phyloP scores from a whole-genome alignment of 1,284 basidiomycete genomes.

The Porodaedalea pini region DNA sequence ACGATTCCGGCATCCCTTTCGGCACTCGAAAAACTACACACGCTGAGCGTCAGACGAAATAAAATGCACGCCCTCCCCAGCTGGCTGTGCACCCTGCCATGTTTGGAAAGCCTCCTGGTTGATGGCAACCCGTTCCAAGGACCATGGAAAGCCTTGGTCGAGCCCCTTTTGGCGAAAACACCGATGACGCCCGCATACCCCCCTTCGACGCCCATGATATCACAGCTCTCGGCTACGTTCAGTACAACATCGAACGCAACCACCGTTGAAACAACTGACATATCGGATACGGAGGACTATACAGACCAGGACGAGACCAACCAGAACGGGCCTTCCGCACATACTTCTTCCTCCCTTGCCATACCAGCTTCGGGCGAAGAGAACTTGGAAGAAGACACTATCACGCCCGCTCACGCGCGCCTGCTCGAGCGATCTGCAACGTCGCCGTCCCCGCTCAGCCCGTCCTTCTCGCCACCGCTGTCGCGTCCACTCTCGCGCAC shows the following conservation, averaged over 20 bases:
- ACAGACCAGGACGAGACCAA: constrained; percentile 39
- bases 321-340: neutral
- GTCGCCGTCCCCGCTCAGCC: constrained; percentile 33
- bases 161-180: constrained; percentile 66
- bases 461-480: constrained; percentile 22
- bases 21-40: constrained; percentile 73
- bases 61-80: constrained; percentile 85
- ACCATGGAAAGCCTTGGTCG: constrained; percentile 86
- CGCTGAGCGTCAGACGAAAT: constrained; percentile 85
- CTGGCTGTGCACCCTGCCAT: constrained; percentile 85
- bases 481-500: constrained; percentile 24
- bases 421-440: constrained; percentile 48
- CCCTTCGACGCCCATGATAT: constrained; percentile 60
- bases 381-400: constrained; percentile 62
- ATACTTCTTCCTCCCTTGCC: neutral
- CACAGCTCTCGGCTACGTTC: constrained; percentile 45
- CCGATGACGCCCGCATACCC: constrained; percentile 62
- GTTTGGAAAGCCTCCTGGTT: constrained; percentile 82
- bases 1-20: constrained; percentile 70
- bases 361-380: constrained; percentile 9
- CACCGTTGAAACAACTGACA: constrained; percentile 50
- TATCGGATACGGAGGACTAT: constrained; percentile 42
- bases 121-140: constrained; percentile 93
- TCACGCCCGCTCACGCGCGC: constrained; percentile 57
- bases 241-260: constrained; percentile 40